Evolutionary conservation across 2,329 filamentous ascomycete genomes (phyloP), one percentile per base, ranked within the genome.

Genomic region (Capronia coronata): DNA sequence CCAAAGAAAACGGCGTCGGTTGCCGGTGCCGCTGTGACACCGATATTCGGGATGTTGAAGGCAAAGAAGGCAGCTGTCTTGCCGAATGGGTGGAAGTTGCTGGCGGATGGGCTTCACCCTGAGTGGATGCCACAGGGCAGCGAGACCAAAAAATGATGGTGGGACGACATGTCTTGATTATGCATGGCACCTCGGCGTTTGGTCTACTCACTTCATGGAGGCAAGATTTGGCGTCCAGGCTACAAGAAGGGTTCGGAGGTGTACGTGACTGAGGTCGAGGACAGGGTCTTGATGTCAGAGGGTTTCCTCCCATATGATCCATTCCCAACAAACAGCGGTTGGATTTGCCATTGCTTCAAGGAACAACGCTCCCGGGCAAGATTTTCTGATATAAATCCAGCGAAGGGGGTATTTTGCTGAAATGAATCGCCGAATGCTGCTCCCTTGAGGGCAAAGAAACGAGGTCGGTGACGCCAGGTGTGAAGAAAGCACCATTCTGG

Each of bases 61-160:
- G 89, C 68, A 98, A 97, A 70, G 87, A 94, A 66, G 93, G 93
- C 54, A 95, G 88, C 60, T 98, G 93, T 71, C 75, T 96, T 49
- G 79, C 87, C 8, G 89, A 98, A 70, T 98, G 93, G 93, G 93
- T 98, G 11, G 88, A 96, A 53, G 89, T 96, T 61, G 91, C 90
- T 41, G 93, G 93, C 61, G 93, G 93, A 52, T 98, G 90, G 88
- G 82, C 86, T 51, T 78, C 76, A 46, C 77, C 78, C 58, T 78
- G 61, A 64, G 34, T 11, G 34, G 18, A 29, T 10, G 51, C 51
- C 23, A 51, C 27, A 42, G 13, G 10, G 11, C 16, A 16, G 18
- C 23, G 14, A 32, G 13, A 16, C 37, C 38, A 18, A 39, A 32
- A 44, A 43, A 50, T 48, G 39, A 46, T 50, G 25, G 58, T 58